Evolutionary conservation across 73 alveolate genomes (phyloP), one percentile per base, ranked within the genome.

Genomic region (Paramecium caudatum): DNA sequence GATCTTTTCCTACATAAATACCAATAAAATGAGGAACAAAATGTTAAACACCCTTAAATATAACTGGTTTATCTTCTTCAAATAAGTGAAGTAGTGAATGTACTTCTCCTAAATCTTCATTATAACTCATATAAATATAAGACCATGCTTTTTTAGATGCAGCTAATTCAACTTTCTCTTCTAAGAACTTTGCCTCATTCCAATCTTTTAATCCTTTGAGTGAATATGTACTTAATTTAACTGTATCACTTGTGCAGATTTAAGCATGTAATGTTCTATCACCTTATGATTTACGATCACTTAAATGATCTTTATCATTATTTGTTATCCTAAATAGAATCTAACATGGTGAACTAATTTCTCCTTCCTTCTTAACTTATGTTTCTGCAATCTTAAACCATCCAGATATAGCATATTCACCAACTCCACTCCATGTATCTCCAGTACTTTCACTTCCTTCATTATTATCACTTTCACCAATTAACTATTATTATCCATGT

Each of bases 221-320:
- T 7, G 86, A 34, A 1, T 69, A 69, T 2, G 86, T 69, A 33
- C 48, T 21, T 43, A 69, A 39, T 39, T 69, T 69, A 69, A 69
- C 48, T 15, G 63, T 34, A n/a, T 33, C 55, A 36, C 39, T 16
- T 21, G 55, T 69, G 12, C 86, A 69, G n/a, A 69, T 69, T 12
- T 30, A 30, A 3, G 55, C 88, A 74, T 74, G 69, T 74, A 74
- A 74, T 15, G 88, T n/a, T 74, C 88, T 74, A 74, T 74, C 88
- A 41, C 88, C 88, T 41, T 74, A 74, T 4, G 32, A 16, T 74
- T 74, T 74, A 13, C 68, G 43, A 74, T 74, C 88, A 15, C 27
- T 17, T 21, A 74, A 45, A 32, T 65, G 50, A 13, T 74, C 88
- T 21, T 74, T 74, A 32, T 65, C 83, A 74, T 74, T 74, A 41